Evolutionary conservation across 345 rosid genomes (phyloP).

Genomic region (Gossypium rotundifolium): DNA sequence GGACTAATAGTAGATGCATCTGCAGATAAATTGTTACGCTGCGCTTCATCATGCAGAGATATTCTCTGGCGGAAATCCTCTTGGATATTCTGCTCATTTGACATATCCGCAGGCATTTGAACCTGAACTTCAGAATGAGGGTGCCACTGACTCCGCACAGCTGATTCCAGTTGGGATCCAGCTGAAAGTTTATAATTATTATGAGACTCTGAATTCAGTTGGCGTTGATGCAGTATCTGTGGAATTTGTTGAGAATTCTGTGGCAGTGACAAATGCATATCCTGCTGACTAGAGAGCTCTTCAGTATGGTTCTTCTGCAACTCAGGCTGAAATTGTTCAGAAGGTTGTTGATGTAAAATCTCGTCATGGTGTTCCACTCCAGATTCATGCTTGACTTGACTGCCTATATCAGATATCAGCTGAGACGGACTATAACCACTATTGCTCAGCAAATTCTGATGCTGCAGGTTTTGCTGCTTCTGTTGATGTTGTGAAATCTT

Average conservation of each 20-base stretch:
- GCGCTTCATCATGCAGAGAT: conserved; percentile 74
- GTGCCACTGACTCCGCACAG: conserved; percentile 52
- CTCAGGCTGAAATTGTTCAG: conserved; percentile 58
- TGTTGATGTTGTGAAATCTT: conserved; percentile 25
- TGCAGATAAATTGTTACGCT: conserved; percentile 52
- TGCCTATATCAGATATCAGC: conserved; percentile 41
- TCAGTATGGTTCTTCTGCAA: conserved; percentile 57
- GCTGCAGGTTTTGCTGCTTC: conserved; percentile 62
- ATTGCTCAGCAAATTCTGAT: conserved; percentile 40
- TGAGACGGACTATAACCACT: conserved; percentile 55
- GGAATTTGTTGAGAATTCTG: conserved; percentile 59
- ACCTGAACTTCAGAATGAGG: conserved; percentile 48
- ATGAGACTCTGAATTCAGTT: conserved; percentile 45
- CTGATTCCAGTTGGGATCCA: conserved; percentile 48
- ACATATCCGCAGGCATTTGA: conserved; percentile 37
- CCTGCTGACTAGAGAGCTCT: conserved; percentile 45
- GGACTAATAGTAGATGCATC: conserved; percentile 52
- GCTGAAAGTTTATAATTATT: conserved; percentile 41
- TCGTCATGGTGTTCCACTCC: conserved; percentile 46
- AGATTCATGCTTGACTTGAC: conserved; percentile 63
- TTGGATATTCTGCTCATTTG: conserved; percentile 62
- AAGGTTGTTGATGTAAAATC: conserved; percentile 44
- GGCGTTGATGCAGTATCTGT: conserved; percentile 47
- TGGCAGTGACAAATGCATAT: conserved; percentile 32
- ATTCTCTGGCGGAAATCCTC: conserved; percentile 69